Conservation (phyloP, 129 eudicot species). For the Centrapalus pauciflorus region DNA sequence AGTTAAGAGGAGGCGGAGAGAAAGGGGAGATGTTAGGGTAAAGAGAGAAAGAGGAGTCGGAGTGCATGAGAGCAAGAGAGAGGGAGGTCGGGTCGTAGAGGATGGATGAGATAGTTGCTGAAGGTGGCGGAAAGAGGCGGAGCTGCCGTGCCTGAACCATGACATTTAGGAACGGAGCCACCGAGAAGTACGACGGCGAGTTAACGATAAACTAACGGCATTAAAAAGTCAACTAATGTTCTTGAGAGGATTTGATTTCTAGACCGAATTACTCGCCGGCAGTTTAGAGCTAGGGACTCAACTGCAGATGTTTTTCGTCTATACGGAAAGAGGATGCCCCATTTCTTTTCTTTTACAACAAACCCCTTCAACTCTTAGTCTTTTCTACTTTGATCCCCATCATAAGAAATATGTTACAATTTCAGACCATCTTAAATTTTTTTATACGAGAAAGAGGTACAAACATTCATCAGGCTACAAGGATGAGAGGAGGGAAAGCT, state of each 20-base stretch:
- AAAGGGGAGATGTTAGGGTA: conserved; percentile 50
- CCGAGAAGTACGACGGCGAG: conserved; percentile 19
- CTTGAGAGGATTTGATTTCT: conserved; percentile 11
- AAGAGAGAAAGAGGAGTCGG: conserved; percentile 74
- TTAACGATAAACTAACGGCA: conserved; percentile 19
- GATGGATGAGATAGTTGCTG: conserved; percentile 38
- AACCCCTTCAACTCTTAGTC: neutral
- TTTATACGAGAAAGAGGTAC: too few relatives aligned
- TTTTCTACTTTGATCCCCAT: neutral
- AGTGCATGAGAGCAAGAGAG: conserved; percentile 63
- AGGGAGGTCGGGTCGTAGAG: conserved; percentile 50
- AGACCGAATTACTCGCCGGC: conserved; percentile 26
- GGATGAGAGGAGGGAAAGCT: too few relatives aligned
- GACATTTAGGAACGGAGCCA: conserved; percentile 21
- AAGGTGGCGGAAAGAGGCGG: conserved; percentile 37
- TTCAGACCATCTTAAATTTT: neutral
- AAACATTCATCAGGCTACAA: too few relatives aligned
- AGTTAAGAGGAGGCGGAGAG: conserved; percentile 24
- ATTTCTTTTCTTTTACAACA: neutral
- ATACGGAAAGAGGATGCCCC: neutral
- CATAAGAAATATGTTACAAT: neutral
- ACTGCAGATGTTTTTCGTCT: neutral
- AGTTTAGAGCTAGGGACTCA: conserved; percentile 6
- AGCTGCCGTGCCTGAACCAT: conserved; percentile 64
- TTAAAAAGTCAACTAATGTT: conserved; percentile 31